Evolutionary conservation across 2,329 filamentous ascomycete genomes (phyloP).

Genomic region (Helminthosporium solani): DNA sequence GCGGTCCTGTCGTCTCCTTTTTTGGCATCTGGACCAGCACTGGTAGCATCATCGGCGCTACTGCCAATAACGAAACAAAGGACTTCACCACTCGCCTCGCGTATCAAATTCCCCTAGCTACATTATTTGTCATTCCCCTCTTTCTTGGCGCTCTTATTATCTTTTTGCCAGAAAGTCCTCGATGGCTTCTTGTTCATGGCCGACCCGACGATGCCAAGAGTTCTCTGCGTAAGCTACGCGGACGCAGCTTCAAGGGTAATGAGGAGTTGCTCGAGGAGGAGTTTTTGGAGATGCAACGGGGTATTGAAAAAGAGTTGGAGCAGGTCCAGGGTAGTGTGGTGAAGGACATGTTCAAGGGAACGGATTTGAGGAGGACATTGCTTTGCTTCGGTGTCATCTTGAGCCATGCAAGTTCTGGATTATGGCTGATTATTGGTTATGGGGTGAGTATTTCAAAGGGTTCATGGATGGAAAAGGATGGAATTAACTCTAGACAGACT

Average conservation of each 20-base stretch:
- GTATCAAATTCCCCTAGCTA: conserved; percentile 50
- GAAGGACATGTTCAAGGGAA: conserved; percentile 51
- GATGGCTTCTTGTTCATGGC: conserved; percentile 36
- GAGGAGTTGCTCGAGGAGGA: conserved; percentile 14
- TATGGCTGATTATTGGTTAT: conserved; percentile 54
- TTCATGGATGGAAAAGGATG: not conserved
- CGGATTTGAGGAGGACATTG: conserved; percentile 50
- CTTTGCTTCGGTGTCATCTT: conserved; percentile 51
- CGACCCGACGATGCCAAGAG: conserved; percentile 5
- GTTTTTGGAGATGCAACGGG: conserved; percentile 18
- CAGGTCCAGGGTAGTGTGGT: conserved; percentile 54
- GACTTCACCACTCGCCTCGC: conserved; percentile 14
- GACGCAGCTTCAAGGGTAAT: conserved; percentile 1
- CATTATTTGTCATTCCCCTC: conserved; percentile 54
- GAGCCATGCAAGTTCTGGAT: conserved; percentile 46
- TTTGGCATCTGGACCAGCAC: conserved; percentile 53
- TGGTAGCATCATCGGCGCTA: conserved; percentile 48
- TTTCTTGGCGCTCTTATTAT: conserved; percentile 41
- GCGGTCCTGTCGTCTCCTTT: conserved; percentile 43
- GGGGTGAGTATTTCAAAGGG: conserved; percentile 13
- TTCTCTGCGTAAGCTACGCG: conserved; percentile 4
- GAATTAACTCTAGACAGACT: not conserved
- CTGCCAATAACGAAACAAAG: conserved; percentile 43
- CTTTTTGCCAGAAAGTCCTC: conserved; percentile 33
- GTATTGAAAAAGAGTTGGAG: conserved; percentile 19